phyloP scores from a whole-genome alignment of 208 protist species.

The Leishmania arabica region DNA sequence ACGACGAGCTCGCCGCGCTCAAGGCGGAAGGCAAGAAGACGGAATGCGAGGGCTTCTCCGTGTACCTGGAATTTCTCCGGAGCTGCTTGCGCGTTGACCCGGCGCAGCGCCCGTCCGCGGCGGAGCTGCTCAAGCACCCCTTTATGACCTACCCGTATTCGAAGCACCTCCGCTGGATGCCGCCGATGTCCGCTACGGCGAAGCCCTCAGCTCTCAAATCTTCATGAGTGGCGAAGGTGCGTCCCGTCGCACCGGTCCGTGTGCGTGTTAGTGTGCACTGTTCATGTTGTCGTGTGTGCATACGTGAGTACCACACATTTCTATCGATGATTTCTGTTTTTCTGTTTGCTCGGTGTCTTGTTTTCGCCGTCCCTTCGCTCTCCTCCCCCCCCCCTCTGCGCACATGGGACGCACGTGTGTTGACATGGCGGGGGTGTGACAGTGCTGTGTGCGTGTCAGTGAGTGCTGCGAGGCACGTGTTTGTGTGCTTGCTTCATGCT shows the following conservation, averaged over 20 bases:
- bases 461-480: too few species aligned
- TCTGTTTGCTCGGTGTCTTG: neutral
- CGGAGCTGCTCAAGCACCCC: slow-evolving; percentile 49
- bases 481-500: too few species aligned
- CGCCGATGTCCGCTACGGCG: neutral
- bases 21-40: slow-evolving; percentile 16
- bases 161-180: slow-evolving; percentile 56
- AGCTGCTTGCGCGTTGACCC: slow-evolving; percentile 51
- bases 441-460: neutral
- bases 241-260: neutral
- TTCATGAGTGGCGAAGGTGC: neutral
- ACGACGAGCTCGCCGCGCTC: slow-evolving; percentile 42
- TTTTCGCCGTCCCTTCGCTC: neutral
- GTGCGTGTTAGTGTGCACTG: neutral
- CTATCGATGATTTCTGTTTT: neutral
- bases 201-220: neutral
- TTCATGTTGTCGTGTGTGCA: neutral
- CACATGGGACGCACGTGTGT: neutral
- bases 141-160: slow-evolving; percentile 51
- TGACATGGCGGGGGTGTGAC: neutral
- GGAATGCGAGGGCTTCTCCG: slow-evolving; percentile 34
- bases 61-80: slow-evolving; percentile 65
- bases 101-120: slow-evolving; percentile 47
- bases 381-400: neutral
- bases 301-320: neutral